Base-by-base conservation (phyloP, 2,329 filamentous ascomycete species). In the Microsporum ferrugineum region DNA sequence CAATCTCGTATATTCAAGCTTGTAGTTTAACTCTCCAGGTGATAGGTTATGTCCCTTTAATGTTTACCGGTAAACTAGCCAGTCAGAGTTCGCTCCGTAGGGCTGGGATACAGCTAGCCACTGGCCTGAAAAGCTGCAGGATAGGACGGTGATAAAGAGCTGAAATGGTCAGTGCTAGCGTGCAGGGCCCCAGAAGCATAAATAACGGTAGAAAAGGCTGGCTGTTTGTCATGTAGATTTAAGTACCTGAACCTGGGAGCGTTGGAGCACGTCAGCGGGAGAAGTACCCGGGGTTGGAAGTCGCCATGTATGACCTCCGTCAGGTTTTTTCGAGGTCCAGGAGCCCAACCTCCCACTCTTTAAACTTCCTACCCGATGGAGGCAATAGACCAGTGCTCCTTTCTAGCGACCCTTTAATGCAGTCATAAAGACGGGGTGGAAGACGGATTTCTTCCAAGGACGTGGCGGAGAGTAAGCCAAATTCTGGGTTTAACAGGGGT, bases 261-360 rank as follows among this genome's bases (percentile, higher is more conserved):
- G 5, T 12, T 17, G 12, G 34, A 56, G 12, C 7, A 10, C 3
- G 7, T 3, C 29, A 7, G 29, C 5, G 31, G 51, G 17, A 47
- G 43, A 47, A 23, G 6, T 47, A 47, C 23, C 43, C 8, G 43
- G n/a, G 23, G n/a, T 47, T 47, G 43, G 17, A 2, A 43, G 39
- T 5, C 12, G 1, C 17, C 23, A 47, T 47, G 23, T 47, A 29
- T 23, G 6, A 47, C 5, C 27, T 17, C 23, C 10, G 27, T 47
- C 43, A 47, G 43, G 43, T 8, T 27, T 6, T n/a, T 31, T 61
- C 57, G 36, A 80, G 71, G 67, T 77, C 73, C 65, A 84, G 65
- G 29, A 84, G 64, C 2, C 79, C 79, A 10, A 84, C 80, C 8
- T 77, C 72, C 82, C 82, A 84, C 23, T 79, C 79, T 63, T 77